Evolutionary conservation across 495 filamentous ascomycete species (phyloP), one percentile per base, ranked within the genome.

Genomic region (Hyaloscypha finlandica): DNA sequence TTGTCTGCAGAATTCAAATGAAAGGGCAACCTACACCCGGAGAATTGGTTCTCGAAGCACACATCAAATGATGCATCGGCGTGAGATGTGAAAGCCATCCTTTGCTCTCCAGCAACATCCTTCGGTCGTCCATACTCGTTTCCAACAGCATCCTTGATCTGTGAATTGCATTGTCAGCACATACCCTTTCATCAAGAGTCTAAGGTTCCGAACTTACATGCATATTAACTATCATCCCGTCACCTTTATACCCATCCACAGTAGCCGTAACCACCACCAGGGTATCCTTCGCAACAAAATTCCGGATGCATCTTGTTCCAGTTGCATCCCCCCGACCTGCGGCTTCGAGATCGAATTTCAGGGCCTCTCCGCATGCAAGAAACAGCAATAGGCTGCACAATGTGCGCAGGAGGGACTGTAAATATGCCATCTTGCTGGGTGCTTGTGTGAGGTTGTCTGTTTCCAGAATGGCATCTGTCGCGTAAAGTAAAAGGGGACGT

Each of bases 251-350:
- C 16, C 95, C 95, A 75, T 88, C 84, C 16, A 96, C 86, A 61
- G 89, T 97, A 61, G 94, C 91, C 42, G 95, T 98, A n/a, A 99
- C 95, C 6, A 98, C 94, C n/a, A 99, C 95, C 66, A 99, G 82
- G 63, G 94, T 96, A 76, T 97, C 93, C 78, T 89, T 92, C 59
- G 88, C 82, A 64, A 97, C 94, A 76, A 97, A 98, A 80, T 99
- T 99, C 73, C 96, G 88, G 78, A 99, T 92, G 81, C 95, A 99
- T 85, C 96, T 86, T 76, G 92, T 88, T 61, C 86, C 83, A 74
- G 87, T 84, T 72, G 83, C 81, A 77, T 82, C 85, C 74, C 86
- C 83, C 67, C 77, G 80, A 20, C 81, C 83, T 64, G 87, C 81
- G 16, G 95, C 92, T 72, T 86, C 77, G 63, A 99, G 84, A 70